These are phyloP conservation scores for Solanum appendiculatum DNA, from an alignment of 257 asterid genomes.

Conservation along the genomic window DNA sequence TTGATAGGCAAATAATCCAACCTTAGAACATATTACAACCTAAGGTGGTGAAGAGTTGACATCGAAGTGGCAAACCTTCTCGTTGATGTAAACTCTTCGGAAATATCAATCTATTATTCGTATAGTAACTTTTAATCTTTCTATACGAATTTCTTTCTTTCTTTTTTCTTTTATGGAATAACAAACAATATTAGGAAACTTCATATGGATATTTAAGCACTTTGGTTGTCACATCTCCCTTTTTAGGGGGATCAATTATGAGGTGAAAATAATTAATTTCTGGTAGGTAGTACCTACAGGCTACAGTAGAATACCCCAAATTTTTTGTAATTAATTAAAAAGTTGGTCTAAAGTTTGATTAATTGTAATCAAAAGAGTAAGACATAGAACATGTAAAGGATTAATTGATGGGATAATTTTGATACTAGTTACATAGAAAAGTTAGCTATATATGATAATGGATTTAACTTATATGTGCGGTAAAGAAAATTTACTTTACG, in stretches of 20 bases:
- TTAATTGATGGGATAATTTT: neutral
- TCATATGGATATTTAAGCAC: neutral
- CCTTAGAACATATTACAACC: neutral
- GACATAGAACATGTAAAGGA: neutral
- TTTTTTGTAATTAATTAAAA: neutral
- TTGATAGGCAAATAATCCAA: neutral
- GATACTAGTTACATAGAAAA: neutral
- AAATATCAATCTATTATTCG: neutral
- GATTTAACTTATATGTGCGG: neutral
- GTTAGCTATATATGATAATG: neutral
- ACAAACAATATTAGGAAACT: neutral
- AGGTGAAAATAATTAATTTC: neutral
- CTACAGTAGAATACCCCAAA: neutral
- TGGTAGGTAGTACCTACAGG: neutral
- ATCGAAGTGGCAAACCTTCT: neutral
- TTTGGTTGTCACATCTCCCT: neutral
- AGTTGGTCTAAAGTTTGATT: neutral
- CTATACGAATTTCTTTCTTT: fast-evolving
- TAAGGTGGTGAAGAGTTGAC: neutral
- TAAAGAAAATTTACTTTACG: neutral
- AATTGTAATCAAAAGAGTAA: neutral
- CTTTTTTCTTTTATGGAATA: neutral
- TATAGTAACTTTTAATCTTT: neutral
- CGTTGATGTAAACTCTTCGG: neutral
- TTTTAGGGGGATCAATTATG: neutral